Evolutionary conservation across 169 alveolate genomes (phyloP).

Genomic region (Cystoisospora suis): DNA sequence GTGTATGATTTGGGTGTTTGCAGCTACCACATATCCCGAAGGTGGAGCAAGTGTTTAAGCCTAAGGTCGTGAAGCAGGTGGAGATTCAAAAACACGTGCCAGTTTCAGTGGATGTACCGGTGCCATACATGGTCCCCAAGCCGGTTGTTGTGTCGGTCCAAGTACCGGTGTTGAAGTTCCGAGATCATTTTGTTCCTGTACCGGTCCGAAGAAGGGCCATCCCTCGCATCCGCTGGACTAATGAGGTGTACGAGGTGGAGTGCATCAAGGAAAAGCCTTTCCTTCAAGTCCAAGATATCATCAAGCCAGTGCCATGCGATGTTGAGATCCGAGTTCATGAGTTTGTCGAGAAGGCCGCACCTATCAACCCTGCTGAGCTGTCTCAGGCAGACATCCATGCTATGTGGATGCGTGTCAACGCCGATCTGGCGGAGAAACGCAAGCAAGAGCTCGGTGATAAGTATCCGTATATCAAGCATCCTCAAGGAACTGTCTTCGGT

Average conservation of each 20-base stretch:
- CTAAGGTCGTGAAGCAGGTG: slow-evolving; percentile 76
- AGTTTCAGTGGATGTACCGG: slow-evolving; percentile 84
- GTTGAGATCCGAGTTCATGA: slow-evolving; percentile 81
- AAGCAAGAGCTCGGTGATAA: slow-evolving; percentile 69
- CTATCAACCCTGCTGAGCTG: slow-evolving; percentile 84
- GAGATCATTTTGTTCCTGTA: slow-evolving; percentile 85
- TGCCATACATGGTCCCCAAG: slow-evolving; percentile 87
- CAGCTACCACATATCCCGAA: slow-evolving; percentile 27
- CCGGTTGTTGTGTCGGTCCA: slow-evolving; percentile 86
- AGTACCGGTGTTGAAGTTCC: slow-evolving; percentile 84
- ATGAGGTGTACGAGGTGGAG: slow-evolving; percentile 84
- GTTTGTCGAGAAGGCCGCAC: slow-evolving; percentile 79
- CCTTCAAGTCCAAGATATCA: slow-evolving; percentile 80
- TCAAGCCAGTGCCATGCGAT: slow-evolving; percentile 85
- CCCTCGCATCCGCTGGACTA: slow-evolving; percentile 83
- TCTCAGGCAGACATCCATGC: slow-evolving; percentile 88
- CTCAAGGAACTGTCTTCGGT: slow-evolving; percentile 67
- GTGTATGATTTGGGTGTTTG: neutral
- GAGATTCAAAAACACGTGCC: slow-evolving; percentile 83
- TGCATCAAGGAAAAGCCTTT: slow-evolving; percentile 84
- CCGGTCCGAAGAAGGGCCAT: slow-evolving; percentile 84
- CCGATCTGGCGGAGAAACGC: slow-evolving; percentile 75
- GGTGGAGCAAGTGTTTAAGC: slow-evolving; percentile 79
- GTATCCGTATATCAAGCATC: slow-evolving; percentile 67
- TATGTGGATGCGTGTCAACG: slow-evolving; percentile 89